Conservation (phyloP, 805 yeast species). For the Hanseniaspora singularis region DNA sequence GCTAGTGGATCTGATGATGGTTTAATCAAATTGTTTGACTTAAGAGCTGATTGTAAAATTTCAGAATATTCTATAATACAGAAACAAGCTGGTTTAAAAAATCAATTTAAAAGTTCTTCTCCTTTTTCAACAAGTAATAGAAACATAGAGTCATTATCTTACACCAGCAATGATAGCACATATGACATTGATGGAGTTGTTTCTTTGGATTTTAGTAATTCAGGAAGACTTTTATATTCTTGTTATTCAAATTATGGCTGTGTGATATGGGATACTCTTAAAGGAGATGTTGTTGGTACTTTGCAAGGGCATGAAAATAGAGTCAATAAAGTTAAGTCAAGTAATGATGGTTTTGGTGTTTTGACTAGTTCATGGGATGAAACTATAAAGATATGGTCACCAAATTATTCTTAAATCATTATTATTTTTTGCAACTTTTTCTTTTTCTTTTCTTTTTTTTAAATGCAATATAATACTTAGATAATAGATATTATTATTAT, state of each 20-base stretch:
- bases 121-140: background rate
- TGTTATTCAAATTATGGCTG: conserved; percentile 70
- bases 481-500: no score
- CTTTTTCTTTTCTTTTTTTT: no score
- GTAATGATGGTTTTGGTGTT: conserved; percentile 65
- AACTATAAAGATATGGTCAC: conserved; percentile 56
- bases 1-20: conserved; percentile 76
- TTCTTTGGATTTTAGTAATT: conserved; percentile 57
- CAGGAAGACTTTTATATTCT: conserved; percentile 63
- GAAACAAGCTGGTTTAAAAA: conserved; percentile 5
- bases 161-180: conserved; percentile 20
- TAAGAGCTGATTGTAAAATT: conserved; percentile 63
- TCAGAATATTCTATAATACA: conserved; percentile 34
- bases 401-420: conserved; percentile 21
- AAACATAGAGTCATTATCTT: conserved; percentile 16
- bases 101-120: conserved; percentile 9
- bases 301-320: conserved; percentile 54
- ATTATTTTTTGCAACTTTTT: background rate
- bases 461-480: no score
- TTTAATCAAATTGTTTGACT: conserved; percentile 52
- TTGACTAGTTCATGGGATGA: conserved; percentile 76
- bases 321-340: conserved; percentile 49
- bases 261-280: conserved; percentile 64
- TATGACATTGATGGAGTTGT: conserved; percentile 58
- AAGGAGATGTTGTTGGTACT: conserved; percentile 51